Evolutionary conservation across 805 yeast genomes (phyloP), one percentile per base, ranked within the genome.

Genomic region (Metschnikowia cubensis): DNA sequence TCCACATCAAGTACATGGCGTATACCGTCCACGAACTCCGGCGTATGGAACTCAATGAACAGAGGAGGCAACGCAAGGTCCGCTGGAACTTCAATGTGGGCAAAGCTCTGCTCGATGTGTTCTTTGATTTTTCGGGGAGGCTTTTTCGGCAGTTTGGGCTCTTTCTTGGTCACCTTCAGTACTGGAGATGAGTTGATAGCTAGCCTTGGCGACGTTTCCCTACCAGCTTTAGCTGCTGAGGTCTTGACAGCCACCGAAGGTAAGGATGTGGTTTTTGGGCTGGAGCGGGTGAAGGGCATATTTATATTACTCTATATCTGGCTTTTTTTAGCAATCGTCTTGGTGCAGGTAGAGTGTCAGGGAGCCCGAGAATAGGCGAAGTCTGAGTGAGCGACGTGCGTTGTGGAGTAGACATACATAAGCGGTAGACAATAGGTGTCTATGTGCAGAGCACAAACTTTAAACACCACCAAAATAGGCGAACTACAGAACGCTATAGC

Each of bases 21-120:
- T 18, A 68, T 54, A 0, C 74, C 77, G 6, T 59, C 47, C 3
- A 71, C 57, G 53, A 73, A 73, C 20, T 64, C 66, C 0, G 69
- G 67, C 2, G 61, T 53, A 46, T 73, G 77, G 47, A 36, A 61
- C 1, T 56, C 60, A 8, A 67, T 57, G 52, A 66, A 73, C 2
- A 41, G 57, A 17, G 40, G 46, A 1, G 77, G 78, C 17, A 70
- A 56, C 17, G 22, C 47, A 14, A 58, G 53, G 43, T 57, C 54
- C 2, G 31, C 10, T 0, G 61, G 61, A 10, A 52, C 47, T 13
- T 37, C 40, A 6, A 55, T 49, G 42, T 48, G 52, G 7, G 54
- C 31, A 22, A 56, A 51, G 15, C 42, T 45, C 25, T 45, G 51
- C 25, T 58, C 60, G 29, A 58, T 54, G 33, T 54, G 54, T 11